Evolutionary conservation across 495 filamentous ascomycete genomes (phyloP).

Genomic region (Pyrenula massariospora): DNA sequence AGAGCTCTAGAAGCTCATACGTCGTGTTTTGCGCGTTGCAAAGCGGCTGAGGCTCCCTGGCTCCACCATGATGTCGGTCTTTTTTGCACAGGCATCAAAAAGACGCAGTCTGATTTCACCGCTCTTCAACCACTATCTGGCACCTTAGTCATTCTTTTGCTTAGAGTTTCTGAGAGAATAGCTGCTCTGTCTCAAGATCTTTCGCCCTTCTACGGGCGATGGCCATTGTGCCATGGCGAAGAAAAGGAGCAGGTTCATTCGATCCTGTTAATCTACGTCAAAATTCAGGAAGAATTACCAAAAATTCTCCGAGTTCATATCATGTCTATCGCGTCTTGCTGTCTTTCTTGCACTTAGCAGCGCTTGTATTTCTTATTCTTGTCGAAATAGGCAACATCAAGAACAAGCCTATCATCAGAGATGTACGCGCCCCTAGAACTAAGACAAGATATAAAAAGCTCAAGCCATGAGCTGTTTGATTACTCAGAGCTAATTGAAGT

Average conservation of each 20-base stretch:
- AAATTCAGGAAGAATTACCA: not conserved
- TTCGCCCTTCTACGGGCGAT: not conserved
- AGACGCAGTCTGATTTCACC: too few relatives aligned
- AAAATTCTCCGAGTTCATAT: not conserved
- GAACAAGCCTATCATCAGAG: conserved; percentile 41
- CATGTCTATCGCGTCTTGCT: conserved; percentile 35
- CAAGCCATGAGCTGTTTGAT: too few relatives aligned
- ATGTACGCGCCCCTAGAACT: not conserved
- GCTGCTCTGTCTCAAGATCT: too few relatives aligned
- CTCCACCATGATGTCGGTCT: not conserved
- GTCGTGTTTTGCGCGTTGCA: too few relatives aligned
- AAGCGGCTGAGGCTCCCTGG: too few relatives aligned
- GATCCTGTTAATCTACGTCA: not conserved
- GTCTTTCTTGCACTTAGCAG: conserved; percentile 57
- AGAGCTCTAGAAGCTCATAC: too few relatives aligned
- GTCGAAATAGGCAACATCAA: conserved; percentile 64
- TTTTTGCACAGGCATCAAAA: too few relatives aligned
- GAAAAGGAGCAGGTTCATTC: not conserved
- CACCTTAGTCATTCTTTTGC: too few relatives aligned
- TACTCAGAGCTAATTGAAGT: too few relatives aligned
- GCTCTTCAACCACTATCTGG: too few relatives aligned
- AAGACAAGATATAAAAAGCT: too few relatives aligned
- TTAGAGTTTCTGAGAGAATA: too few relatives aligned
- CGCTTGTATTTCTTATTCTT: conserved; percentile 65
- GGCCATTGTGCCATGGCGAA: not conserved